phyloP scores from a whole-genome alignment of 208 protist genomes.

The Zelonia costaricensis region DNA sequence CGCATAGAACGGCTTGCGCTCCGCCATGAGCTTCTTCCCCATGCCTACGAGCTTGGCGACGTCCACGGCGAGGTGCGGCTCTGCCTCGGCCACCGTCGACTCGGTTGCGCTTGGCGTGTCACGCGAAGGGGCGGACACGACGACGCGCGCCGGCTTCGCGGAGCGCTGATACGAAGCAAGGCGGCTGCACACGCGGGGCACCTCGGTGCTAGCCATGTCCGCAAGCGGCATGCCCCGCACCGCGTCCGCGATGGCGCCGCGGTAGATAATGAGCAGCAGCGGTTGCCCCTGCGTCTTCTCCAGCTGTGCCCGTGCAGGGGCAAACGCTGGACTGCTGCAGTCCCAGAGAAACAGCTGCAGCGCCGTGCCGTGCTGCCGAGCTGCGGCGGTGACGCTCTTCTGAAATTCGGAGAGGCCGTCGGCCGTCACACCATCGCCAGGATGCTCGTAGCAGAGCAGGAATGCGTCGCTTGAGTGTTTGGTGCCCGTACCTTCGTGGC shows the following conservation, averaged over 20 bases:
- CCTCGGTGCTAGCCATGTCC: conserved; percentile 19
- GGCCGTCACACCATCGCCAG: conserved; percentile 43
- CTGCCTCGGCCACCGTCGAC: neutral
- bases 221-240: conserved; percentile 35
- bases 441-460: conserved; percentile 73
- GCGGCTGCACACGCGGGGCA: conserved; percentile 56
- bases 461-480: too few relatives aligned
- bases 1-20: conserved; percentile 69
- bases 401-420: conserved; percentile 39
- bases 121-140: neutral
- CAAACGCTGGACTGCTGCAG: conserved; percentile 55
- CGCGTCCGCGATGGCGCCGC: conserved; percentile 57
- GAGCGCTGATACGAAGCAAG: conserved; percentile 56
- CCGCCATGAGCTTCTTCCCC: conserved; percentile 56
- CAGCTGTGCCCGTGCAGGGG: conserved; percentile 54
- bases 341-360: conserved; percentile 72
- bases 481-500: neutral
- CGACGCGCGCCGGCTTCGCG: conserved; percentile 29
- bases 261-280: conserved; percentile 62
- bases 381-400: conserved; percentile 25
- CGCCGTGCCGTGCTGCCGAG: conserved; percentile 10
- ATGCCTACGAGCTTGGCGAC: conserved; percentile 68
- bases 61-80: conserved; percentile 55
- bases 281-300: conserved; percentile 49
- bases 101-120: neutral